Conservation (phyloP, 176 grass and related monocot species). For the Carex scoparia region DNA sequence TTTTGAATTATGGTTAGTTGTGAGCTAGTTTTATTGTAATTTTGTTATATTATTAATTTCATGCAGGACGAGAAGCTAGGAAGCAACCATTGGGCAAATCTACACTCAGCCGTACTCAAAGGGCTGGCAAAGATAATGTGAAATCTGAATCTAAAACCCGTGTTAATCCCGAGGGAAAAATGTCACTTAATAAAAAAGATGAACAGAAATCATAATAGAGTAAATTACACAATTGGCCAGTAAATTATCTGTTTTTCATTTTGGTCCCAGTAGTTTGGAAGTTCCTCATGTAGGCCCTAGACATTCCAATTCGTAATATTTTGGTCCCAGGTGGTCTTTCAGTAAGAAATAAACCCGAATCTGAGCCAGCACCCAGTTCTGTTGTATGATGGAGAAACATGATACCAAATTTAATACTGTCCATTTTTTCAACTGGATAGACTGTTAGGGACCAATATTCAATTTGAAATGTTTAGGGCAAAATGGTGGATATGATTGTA, state of each 20-base stretch:
- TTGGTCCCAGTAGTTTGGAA: neutral
- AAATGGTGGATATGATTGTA: neutral
- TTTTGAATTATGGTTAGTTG: neutral
- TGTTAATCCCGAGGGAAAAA: conserved; percentile 3
- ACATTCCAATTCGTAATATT: neutral
- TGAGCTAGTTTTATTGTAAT: neutral
- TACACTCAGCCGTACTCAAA: conserved; percentile 16
- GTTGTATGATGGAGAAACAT: neutral
- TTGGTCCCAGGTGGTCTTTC: neutral
- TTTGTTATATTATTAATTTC: neutral
- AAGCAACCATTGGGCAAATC: conserved; percentile 27
- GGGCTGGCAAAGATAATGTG: conserved; percentile 12
- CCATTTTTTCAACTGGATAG: neutral
- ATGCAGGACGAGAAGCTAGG: conserved; percentile 19
- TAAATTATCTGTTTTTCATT: neutral
- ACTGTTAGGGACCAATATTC: conserved; percentile 8
- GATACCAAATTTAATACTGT: neutral
- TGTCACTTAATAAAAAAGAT: neutral
- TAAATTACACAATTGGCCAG: neutral
- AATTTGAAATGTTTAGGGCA: conserved; percentile 12
- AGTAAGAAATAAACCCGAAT: neutral
- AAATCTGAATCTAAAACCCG: conserved; percentile 12
- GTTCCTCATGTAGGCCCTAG: neutral
- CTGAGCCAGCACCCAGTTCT: neutral
- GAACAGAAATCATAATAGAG: neutral